Conservation (phyloP, 2,329 filamentous ascomycete species). For the Didymella keratinophila region DNA sequence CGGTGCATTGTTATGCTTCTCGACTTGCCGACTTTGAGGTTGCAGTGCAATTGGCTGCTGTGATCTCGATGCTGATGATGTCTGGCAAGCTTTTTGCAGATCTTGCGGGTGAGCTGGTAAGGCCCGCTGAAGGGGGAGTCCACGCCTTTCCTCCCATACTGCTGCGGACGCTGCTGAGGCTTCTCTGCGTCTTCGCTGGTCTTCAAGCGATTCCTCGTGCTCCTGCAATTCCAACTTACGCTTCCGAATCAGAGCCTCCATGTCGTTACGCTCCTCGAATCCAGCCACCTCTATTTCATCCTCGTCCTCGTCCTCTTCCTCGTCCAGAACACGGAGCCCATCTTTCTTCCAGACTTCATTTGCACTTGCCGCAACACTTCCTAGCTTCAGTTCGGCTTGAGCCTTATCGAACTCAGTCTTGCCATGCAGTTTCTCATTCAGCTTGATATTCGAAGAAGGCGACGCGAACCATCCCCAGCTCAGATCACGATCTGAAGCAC, state of each 20-base stretch:
- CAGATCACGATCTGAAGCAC: constrained; percentile 51
- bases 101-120: neutral
- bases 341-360: constrained; percentile 58
- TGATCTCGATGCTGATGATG: neutral
- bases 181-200: constrained; percentile 2
- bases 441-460: constrained; percentile 48
- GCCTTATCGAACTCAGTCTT: constrained; percentile 50
- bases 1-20: constrained; percentile 7
- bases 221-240: constrained; percentile 36
- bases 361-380: constrained; percentile 51
- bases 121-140: constrained; percentile 8
- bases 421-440: constrained; percentile 52
- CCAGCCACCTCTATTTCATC: constrained; percentile 39
- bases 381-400: constrained; percentile 44
- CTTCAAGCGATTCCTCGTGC: constrained; percentile 18
- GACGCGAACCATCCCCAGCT: constrained; percentile 59
- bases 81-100: neutral
- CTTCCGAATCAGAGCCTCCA: constrained; percentile 53
- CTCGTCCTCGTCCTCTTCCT: constrained; percentile 50
- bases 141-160: neutral
- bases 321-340: constrained; percentile 56
- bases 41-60: neutral
- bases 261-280: constrained; percentile 35
- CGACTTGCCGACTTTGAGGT: neutral
- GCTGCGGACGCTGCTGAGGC: neutral